Percentiles rank a stretch among this genome's conserved stretches.
phyloP scores from a whole-genome alignment of 495 filamentous ascomycete species.

The Talaromyces stipitatus region DNA sequence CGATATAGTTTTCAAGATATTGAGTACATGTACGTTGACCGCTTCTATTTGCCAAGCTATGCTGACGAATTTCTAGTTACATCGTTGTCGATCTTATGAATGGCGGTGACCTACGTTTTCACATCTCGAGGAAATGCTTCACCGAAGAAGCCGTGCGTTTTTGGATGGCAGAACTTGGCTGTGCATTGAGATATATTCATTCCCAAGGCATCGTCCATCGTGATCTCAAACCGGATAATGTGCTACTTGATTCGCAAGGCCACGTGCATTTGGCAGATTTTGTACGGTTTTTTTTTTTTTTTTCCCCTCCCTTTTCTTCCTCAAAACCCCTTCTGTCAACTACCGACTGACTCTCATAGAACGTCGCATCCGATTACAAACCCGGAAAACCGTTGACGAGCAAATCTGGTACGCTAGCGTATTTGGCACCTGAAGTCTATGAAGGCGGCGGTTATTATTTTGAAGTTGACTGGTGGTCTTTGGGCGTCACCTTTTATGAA shows the following conservation, averaged over 20 bases:
- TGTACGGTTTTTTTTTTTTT: conserved; percentile 48
- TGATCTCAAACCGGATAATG: conserved; percentile 96
- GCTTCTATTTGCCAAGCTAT: background rate
- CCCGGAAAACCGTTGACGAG: conserved; percentile 80
- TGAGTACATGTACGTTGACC: conserved; percentile 79
- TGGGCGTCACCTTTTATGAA: conserved; percentile 95
- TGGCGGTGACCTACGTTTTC: conserved; percentile 92
- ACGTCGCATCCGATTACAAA: conserved; percentile 89
- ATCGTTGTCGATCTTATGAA: conserved; percentile 98
- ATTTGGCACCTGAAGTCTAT: conserved; percentile 94
- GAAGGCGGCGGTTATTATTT: conserved; percentile 74
- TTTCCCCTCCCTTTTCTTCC: no score
- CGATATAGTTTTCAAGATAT: conserved; percentile 99
- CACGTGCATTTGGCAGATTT: conserved; percentile 98
- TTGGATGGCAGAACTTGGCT: conserved; percentile 91
- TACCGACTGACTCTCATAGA: conserved; percentile 44
- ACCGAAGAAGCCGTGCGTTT: conserved; percentile 95
- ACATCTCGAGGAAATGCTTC: conserved; percentile 96
- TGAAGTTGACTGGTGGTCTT: conserved; percentile 96
- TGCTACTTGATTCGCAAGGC: conserved; percentile 85
- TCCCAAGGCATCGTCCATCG: conserved; percentile 88
- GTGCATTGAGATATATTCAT: conserved; percentile 88
- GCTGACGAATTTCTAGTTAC: conserved; percentile 54
- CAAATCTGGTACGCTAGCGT: conserved; percentile 93
- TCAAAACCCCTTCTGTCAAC: background rate